These are phyloP conservation scores for Vitellaria paradoxa DNA, from an alignment of 179 eudicot species.

Conservation along the genomic window DNA sequence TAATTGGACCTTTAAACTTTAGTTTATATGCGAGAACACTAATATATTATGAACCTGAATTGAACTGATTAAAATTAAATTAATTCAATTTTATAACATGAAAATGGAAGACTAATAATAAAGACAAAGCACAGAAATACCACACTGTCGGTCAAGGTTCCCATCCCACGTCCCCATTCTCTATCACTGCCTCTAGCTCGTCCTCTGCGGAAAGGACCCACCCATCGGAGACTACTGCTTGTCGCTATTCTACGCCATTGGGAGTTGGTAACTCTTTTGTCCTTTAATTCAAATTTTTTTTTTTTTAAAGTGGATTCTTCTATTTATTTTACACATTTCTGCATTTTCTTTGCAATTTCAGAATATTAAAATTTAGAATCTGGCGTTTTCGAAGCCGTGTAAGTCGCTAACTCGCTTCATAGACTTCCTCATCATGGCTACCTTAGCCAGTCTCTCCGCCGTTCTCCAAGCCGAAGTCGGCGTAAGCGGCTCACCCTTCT, in stretches of 20 bases:
- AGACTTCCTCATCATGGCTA: conserved; percentile 79
- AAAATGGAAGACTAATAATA: no score
- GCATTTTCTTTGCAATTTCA: background rate
- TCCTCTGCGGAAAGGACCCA: conserved; percentile 25
- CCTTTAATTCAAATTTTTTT: background rate
- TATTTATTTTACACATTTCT: background rate
- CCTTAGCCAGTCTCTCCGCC: conserved; percentile 79
- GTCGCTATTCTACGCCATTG: conserved; percentile 7
- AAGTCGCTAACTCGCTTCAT: conserved; percentile 76
- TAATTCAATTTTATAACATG: no score
- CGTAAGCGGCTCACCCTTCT: conserved; percentile 71
- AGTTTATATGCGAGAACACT: no score
- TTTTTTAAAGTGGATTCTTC: background rate
- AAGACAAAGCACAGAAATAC: no score
- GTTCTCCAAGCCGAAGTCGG: conserved; percentile 93
- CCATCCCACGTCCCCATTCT: no score
- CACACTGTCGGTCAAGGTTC: no score
- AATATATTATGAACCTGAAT: no score
- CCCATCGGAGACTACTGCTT: conserved; percentile 27
- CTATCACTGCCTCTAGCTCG: background rate
- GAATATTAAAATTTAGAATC: conserved; percentile 38
- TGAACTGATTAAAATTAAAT: no score
- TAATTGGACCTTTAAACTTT: no score
- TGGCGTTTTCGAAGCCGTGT: conserved; percentile 90
- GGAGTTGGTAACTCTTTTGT: background rate